Evolutionary conservation across 2,329 filamentous ascomycete genomes (phyloP).

Genomic region (Pseudogymnoascus sp.): DNA sequence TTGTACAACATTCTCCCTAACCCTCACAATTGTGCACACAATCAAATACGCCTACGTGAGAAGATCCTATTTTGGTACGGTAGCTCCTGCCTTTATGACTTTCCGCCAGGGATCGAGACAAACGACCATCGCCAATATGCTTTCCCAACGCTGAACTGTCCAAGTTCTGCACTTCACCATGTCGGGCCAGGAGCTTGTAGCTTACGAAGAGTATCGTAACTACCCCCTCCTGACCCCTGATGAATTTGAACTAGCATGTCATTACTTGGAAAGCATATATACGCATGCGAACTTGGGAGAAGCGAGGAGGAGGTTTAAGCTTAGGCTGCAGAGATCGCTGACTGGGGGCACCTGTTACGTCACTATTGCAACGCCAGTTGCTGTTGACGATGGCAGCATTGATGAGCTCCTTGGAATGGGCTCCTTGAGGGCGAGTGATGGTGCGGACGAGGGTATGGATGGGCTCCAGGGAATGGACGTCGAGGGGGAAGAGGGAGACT

Average conservation of each 20-base stretch:
- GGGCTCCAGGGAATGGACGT: constrained; percentile 17
- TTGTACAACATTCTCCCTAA: background rate
- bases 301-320: constrained; percentile 45
- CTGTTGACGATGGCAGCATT: constrained; percentile 23
- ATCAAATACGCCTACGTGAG: background rate
- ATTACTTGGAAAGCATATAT: constrained; percentile 51
- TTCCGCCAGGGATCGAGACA: background rate
- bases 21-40: background rate
- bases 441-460: constrained; percentile 17
- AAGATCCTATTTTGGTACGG: background rate
- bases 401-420: constrained; percentile 23
- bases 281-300: constrained; percentile 48
- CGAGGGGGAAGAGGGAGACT: constrained; percentile 24
- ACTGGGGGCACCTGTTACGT: constrained; percentile 25
- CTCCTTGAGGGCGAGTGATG: constrained; percentile 18
- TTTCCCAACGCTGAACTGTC: constrained; percentile 5
- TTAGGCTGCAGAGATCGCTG: constrained; percentile 36
- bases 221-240: constrained; percentile 54
- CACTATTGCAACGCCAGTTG: constrained; percentile 26
- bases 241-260: constrained; percentile 58
- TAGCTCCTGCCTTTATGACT: background rate
- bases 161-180: background rate
- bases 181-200: constrained; percentile 6
- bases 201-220: constrained; percentile 27
- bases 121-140: background rate